Base-by-base conservation (phyloP, 495 filamentous ascomycete species). In the Parathielavia hyrcaniae region DNA sequence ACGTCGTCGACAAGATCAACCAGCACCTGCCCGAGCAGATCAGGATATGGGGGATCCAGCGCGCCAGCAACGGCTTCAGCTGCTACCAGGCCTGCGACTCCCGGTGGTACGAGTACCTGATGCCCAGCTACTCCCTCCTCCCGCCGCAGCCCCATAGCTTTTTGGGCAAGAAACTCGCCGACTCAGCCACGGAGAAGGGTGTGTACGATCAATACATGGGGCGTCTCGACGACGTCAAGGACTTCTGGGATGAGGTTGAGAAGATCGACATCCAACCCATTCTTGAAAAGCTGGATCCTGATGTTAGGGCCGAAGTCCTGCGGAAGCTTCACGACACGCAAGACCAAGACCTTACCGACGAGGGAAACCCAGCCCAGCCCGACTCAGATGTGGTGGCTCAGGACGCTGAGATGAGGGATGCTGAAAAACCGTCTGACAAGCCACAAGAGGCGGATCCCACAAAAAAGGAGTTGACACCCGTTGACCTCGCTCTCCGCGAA, bases 51-150 rank as follows among this genome's bases (percentile, higher is more conserved):
- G 93, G 88, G 9, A 86, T 95, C 50, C 81, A 93, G 66, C 76
- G 87, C 20, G 91, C 91, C 1, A 89, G 82, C 63, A 88, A 86
- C 54, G 78, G 84, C 53, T 98, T 97, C 77, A 96, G 85, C 69
- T 88, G 86, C 70, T 97, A 98, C 68, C 85, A 93, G 63, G 78
- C 88, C 41, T 96, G 91, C 66, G 93, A 97, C 66, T 95, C 89
- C 12, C 82, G 93, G 53, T 89, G 90, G 70, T 98, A 98, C 72
- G 93, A 98, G 67, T 98, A 97, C 67, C 77, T 98, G 40, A 88
- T 98, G 70, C 93, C 93, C 10, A 90, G 86, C 26, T 87, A 96
- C 68, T 86, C 85, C 53, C 90, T 97, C 54, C 73, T 98, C 41
- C 95, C 93, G 32, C 95, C 93, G 5, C 90, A 97, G 62, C 92